Evolutionary conservation across 129 eudicot species (phyloP).

Genomic region (Chrysanthemum lavandulifolium): DNA sequence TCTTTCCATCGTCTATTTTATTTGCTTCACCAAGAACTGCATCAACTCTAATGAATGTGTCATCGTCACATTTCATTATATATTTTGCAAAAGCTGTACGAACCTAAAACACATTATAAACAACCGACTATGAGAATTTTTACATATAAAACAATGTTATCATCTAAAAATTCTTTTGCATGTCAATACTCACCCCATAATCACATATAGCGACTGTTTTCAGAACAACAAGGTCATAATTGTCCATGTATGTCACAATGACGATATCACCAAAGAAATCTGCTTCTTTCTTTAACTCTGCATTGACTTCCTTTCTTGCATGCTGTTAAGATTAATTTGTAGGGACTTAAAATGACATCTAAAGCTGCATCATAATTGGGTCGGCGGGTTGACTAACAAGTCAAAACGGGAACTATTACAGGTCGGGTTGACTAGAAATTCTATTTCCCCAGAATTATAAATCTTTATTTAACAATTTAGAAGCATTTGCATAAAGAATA

Average conservation of each 20-base stretch:
- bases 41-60: conserved; percentile 79
- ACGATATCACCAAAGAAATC: conserved; percentile 77
- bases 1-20: conserved; percentile 33
- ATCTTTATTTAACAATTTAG: no score
- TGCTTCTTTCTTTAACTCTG: conserved; percentile 71
- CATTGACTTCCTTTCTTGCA: conserved; percentile 64
- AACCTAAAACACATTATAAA: conserved; percentile 41
- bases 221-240: conserved; percentile 79
- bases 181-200: conserved; percentile 60
- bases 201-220: conserved; percentile 81
- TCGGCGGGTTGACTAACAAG: neutral
- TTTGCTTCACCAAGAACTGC: conserved; percentile 54
- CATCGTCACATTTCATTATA: conserved; percentile 95
- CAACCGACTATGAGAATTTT: neutral
- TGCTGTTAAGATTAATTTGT: conserved; percentile 40
- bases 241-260: conserved; percentile 78
- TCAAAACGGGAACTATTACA: neutral
- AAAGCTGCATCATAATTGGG: neutral
- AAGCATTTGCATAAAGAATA: neutral
- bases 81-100: conserved; percentile 52
- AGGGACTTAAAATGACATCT: neutral
- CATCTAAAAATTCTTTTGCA: neutral
- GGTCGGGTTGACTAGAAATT: neutral
- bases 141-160: neutral
- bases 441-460: no score